Evolutionary conservation across 208 protist genomes (phyloP).

Genomic region (Acanthamoeba lenticulata): DNA sequence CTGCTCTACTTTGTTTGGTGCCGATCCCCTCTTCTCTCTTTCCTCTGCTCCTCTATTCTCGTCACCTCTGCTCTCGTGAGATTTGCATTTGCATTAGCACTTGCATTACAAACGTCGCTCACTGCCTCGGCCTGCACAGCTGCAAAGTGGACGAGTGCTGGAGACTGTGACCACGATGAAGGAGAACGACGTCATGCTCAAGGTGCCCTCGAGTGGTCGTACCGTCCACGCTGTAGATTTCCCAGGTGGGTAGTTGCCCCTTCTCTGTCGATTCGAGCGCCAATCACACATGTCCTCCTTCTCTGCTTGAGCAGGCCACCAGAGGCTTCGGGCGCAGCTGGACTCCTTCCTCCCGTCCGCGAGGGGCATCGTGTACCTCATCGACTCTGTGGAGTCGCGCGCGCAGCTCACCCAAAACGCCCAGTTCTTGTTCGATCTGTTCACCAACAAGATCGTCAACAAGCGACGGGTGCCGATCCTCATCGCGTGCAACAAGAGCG

Average conservation of each 20-base stretch:
- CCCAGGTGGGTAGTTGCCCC: neutral
- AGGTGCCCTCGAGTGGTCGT: conserved; percentile 31
- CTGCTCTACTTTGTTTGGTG: conserved; percentile 23
- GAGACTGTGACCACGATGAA: conserved; percentile 51
- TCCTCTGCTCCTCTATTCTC: neutral
- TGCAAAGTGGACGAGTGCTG: conserved; percentile 8
- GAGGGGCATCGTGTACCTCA: conserved; percentile 53
- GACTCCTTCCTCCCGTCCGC: conserved; percentile 29
- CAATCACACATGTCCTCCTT: too few relatives aligned
- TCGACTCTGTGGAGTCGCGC: conserved; percentile 9
- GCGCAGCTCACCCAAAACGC: conserved; percentile 32
- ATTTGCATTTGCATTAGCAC: too few relatives aligned
- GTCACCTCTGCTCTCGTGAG: too few relatives aligned
- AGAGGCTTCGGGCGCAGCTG: conserved; percentile 50
- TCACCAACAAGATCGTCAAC: conserved; percentile 46
- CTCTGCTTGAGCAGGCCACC: neutral
- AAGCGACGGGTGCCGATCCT: conserved; percentile 24
- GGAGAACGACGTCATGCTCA: conserved; percentile 52
- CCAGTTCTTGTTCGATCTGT: conserved; percentile 59
- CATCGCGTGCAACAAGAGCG: conserved; percentile 59
- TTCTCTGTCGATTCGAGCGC: neutral
- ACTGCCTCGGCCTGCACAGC: neutral
- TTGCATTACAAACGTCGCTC: too few relatives aligned
- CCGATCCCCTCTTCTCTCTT: neutral
- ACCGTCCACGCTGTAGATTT: conserved; percentile 35